Conservation (phyloP, 2,329 filamentous ascomycete genomes). For the Penicillium paneum region DNA sequence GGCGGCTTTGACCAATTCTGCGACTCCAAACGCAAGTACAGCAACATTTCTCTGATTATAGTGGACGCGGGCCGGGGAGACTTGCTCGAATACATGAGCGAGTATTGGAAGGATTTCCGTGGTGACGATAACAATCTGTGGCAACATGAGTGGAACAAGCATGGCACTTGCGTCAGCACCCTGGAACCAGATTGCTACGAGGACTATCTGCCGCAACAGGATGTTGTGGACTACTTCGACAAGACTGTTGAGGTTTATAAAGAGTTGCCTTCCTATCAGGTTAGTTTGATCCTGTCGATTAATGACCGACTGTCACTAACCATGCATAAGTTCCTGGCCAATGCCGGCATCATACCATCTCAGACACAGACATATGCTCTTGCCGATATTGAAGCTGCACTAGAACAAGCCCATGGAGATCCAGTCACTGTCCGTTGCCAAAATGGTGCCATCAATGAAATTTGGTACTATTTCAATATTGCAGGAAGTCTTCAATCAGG, state of each 20-base stretch:
- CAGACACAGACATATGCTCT: constrained; percentile 57
- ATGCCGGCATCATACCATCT: constrained; percentile 58
- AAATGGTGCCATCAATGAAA: constrained; percentile 48
- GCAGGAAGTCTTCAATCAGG: constrained; percentile 44
- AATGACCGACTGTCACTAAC: constrained; percentile 2
- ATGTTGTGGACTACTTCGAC: constrained; percentile 68
- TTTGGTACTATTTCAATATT: constrained; percentile 64
- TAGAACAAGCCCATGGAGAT: constrained; percentile 53
- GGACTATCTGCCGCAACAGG: constrained; percentile 58
- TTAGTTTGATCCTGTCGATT: constrained; percentile 22
- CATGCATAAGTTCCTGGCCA: constrained; percentile 50
- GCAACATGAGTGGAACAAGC: constrained; percentile 73
- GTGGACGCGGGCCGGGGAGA: constrained; percentile 52
- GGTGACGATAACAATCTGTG: constrained; percentile 65
- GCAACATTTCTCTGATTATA: constrained; percentile 64
- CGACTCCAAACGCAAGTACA: constrained; percentile 60
- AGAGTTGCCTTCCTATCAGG: constrained; percentile 61
- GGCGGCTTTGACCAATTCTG: constrained; percentile 67
- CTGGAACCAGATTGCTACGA: constrained; percentile 65
- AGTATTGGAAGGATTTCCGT: constrained; percentile 68
- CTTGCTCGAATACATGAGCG: constrained; percentile 64
- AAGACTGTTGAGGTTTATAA: constrained; percentile 65
- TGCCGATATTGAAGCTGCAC: constrained; percentile 57
- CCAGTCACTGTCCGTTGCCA: constrained; percentile 59
- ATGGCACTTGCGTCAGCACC: constrained; percentile 72